These are phyloP conservation scores for Ceratobasidium sp. DNA, from an alignment of 1,284 basidiomycete species.

Conservation along the genomic window DNA sequence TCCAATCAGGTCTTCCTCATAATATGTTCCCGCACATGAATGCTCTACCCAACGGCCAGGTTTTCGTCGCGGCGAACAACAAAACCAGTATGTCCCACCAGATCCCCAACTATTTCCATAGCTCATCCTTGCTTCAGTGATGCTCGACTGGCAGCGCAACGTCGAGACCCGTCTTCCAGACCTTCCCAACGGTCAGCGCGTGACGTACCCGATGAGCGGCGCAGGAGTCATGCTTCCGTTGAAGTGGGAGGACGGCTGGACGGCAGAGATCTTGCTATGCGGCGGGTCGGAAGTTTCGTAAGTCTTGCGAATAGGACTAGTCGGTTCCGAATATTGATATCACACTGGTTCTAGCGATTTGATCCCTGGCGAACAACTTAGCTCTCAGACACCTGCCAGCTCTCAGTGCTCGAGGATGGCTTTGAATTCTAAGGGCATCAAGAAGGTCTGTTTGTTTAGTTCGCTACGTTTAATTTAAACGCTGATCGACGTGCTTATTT, in stretches of 20 bases:
- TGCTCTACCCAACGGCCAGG: conserved; percentile 50
- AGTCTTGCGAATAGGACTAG: conserved; percentile 45
- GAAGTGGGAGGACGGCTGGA: conserved; percentile 61
- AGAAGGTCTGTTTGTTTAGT: conserved; percentile 17
- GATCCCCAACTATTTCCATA: neutral
- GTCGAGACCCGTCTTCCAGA: conserved; percentile 62
- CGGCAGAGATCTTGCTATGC: conserved; percentile 66
- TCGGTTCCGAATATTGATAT: neutral
- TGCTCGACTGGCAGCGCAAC: conserved; percentile 63
- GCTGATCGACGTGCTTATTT: conserved; percentile 1
- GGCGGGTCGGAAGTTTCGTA: conserved; percentile 57
- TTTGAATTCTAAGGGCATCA: conserved; percentile 24
- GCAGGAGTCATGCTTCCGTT: conserved; percentile 66
- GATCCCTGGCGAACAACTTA: conserved; percentile 23
- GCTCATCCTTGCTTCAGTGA: conserved; percentile 55
- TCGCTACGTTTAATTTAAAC: neutral
- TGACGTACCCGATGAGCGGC: conserved; percentile 64
- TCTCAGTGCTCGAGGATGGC: conserved; percentile 33
- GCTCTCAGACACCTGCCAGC: conserved; percentile 21
- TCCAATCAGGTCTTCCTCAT: conserved; percentile 40
- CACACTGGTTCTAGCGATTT: conserved; percentile 49
- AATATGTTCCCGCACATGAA: conserved; percentile 54
- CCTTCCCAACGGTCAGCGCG: conserved; percentile 66
- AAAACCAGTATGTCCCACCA: conserved; percentile 35
- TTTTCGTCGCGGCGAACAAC: conserved; percentile 54